phyloP scores from a whole-genome alignment of 805 yeast genomes.

The Blastobotrys attinorum region DNA sequence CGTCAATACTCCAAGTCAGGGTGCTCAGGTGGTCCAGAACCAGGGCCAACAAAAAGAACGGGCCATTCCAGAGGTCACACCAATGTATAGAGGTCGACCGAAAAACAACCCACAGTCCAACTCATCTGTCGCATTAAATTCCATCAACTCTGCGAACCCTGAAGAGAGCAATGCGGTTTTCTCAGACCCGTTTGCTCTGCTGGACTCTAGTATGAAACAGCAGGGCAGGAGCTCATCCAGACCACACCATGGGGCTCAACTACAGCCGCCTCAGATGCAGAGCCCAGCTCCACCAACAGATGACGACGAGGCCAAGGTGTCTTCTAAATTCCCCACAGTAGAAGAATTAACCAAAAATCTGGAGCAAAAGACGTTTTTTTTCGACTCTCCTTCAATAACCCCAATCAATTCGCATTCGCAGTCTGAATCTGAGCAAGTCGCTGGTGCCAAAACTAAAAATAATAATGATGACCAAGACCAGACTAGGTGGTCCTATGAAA shows the following conservation, averaged over 20 bases:
- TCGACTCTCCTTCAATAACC: constrained; percentile 7
- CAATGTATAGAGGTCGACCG: constrained; percentile 23
- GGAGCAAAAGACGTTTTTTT: constrained; percentile 13
- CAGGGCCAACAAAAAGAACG: background rate
- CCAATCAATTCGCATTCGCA: background rate
- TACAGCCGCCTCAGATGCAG: background rate
- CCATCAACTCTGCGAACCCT: constrained; percentile 3
- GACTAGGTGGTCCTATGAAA: too few species aligned
- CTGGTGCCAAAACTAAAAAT: too few species aligned
- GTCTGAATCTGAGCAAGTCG: too few species aligned
- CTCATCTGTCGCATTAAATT: constrained; percentile 1
- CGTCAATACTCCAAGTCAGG: background rate
- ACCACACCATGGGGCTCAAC: background rate
- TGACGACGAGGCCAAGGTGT: constrained; percentile 14
- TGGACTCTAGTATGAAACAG: constrained; percentile 2
- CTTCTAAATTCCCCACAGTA: constrained; percentile 26
- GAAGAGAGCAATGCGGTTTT: constrained; percentile 6
- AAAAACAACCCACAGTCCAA: constrained; percentile 4
- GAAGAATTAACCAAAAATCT: constrained; percentile 25
- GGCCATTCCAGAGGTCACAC: constrained; percentile 17
- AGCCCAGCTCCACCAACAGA: background rate
- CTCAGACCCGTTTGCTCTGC: constrained; percentile 15
- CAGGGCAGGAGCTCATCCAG: background rate
- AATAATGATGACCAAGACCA: too few species aligned
- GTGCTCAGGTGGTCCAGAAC: background rate